These are phyloP conservation scores for Lanmaoa pseudosensibilis DNA, from an alignment of 768 basidiomycete genomes.

Conservation along the genomic window DNA sequence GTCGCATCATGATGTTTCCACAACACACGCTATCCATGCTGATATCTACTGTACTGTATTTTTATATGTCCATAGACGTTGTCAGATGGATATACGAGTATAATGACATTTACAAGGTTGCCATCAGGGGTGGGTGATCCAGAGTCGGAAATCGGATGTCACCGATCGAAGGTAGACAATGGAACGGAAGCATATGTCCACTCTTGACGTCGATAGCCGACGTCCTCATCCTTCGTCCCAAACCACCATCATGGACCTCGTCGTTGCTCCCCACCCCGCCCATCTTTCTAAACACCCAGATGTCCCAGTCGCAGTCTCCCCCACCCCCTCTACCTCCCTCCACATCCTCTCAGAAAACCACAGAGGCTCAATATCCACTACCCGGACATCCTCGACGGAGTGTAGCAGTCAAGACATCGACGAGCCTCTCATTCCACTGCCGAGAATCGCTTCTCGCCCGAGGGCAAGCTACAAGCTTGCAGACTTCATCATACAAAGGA, in stretches of 20 bases:
- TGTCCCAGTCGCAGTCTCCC: background rate
- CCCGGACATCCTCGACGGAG: constrained; percentile 59
- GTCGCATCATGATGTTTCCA: constrained; percentile 2
- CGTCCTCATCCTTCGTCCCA: constrained; percentile 9
- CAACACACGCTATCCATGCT: background rate
- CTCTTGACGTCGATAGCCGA: constrained; percentile 12
- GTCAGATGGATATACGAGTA: constrained; percentile 7
- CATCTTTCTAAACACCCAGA: constrained; percentile 11
- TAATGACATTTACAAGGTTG: constrained; percentile 21
- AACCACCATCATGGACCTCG: constrained; percentile 22
- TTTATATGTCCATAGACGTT: background rate
- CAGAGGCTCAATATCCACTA: constrained; percentile 65
- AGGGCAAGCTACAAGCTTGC: constrained; percentile 69
- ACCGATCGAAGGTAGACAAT: constrained; percentile 26
- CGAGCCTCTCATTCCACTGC: constrained; percentile 33
- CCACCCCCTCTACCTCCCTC: constrained; percentile 13
- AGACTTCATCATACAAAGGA: constrained; percentile 81
- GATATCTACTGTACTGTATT: constrained; percentile 13
- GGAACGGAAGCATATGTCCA: constrained; percentile 7
- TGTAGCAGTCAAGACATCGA: constrained; percentile 45
- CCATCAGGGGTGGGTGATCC: background rate
- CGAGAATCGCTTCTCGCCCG: constrained; percentile 44
- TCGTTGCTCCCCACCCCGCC: background rate
- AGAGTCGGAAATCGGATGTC: constrained; percentile 17
- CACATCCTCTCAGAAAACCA: constrained; percentile 48